Evolutionary conservation across 805 yeast species (phyloP).

Genomic region (Spathaspora sp.): DNA sequence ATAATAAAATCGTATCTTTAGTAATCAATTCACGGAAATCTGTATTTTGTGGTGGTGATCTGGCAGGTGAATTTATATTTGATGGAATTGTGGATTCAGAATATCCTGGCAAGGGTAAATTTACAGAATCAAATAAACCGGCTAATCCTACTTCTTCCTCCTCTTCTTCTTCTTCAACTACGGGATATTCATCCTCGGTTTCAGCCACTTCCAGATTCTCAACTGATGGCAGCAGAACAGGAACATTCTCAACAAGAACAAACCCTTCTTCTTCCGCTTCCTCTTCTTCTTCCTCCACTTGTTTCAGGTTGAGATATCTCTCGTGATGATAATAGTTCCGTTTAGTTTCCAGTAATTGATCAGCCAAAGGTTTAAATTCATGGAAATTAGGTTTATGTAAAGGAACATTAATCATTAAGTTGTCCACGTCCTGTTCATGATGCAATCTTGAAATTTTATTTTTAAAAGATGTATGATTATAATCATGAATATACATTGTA

Average conservation of each 20-base stretch:
- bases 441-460: not conserved
- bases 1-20: constrained; percentile 37
- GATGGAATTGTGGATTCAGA: constrained; percentile 17
- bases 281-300: constrained; percentile 2
- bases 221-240: constrained; percentile 1
- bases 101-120: constrained; percentile 11
- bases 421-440: not conserved
- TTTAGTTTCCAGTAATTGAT: constrained; percentile 25
- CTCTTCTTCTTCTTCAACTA: constrained; percentile 15
- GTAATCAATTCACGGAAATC: constrained; percentile 17
- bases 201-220: not conserved
- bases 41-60: not conserved
- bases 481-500: constrained; percentile 37
- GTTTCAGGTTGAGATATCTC: constrained; percentile 9
- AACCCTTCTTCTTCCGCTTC: constrained; percentile 19
- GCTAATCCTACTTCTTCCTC: constrained; percentile 21
- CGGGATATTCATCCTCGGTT: not conserved
- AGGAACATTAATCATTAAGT: constrained; percentile 40
- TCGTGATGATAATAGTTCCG: constrained; percentile 30
- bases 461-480: constrained; percentile 3
- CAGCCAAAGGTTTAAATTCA: constrained; percentile 33
- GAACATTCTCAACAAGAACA: constrained; percentile 18
- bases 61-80: constrained; percentile 13
- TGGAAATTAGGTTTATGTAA: constrained; percentile 38
- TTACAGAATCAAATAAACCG: constrained; percentile 16